Conservation (phyloP, 108 stramenopile species). For the Stephanodiscus minutulus region DNA sequence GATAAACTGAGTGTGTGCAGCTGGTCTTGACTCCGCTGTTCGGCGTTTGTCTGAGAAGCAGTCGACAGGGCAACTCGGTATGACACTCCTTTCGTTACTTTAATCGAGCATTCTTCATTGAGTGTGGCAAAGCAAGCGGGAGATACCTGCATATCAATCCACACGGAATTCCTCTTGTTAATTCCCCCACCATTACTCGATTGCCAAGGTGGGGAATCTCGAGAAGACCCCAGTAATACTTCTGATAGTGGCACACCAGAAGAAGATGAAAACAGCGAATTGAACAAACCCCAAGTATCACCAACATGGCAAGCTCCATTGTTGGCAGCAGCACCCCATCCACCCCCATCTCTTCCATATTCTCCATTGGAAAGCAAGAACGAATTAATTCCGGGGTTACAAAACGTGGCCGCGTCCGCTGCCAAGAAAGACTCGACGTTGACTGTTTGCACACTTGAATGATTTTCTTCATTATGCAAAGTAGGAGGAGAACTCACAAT, state of each 20-base stretch:
- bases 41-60: not conserved
- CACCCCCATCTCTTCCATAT: constrained; percentile 12
- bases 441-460: constrained; percentile 10
- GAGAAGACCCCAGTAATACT: constrained; percentile 31
- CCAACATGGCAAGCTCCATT: constrained; percentile 40
- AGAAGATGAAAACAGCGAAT: constrained; percentile 39
- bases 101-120: constrained; percentile 17
- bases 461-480: constrained; percentile 2
- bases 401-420: constrained; percentile 45
- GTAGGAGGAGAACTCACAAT: constrained; percentile 18
- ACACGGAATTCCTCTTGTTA: constrained; percentile 37
- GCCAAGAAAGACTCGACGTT: constrained; percentile 44
- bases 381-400: constrained; percentile 35
- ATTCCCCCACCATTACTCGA: not conserved
- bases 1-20: constrained; percentile 17
- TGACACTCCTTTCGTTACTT: constrained; percentile 26
- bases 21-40: constrained; percentile 5
- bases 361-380: constrained; percentile 23
- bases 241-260: constrained; percentile 39
- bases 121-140: constrained; percentile 29
- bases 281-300: constrained; percentile 47
- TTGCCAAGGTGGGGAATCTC: constrained; percentile 23
- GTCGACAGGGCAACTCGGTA: constrained; percentile 32
- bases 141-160: constrained; percentile 42
- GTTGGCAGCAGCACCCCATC: constrained; percentile 43